Percentiles rank a stretch among this genome's conserved stretches.
These are phyloP conservation scores for Mycena venus DNA, from an alignment of 768 basidiomycete genomes.

Conservation along the genomic window DNA sequence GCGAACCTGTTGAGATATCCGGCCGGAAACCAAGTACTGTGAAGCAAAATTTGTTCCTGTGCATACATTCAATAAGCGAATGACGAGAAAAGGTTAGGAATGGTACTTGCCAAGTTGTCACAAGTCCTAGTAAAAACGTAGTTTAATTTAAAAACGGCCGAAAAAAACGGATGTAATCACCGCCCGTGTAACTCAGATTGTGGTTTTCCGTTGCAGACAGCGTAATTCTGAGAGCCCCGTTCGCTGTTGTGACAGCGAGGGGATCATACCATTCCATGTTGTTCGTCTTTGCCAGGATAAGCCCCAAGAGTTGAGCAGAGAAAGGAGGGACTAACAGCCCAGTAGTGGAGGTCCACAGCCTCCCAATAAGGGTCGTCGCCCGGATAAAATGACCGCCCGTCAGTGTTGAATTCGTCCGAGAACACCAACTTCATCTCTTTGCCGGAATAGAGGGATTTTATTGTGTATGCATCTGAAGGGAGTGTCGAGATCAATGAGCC, in stretches of 20 bases:
- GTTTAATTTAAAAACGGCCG: too few species aligned
- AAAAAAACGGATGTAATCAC: background rate
- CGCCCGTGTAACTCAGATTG: slow-evolving; percentile 68
- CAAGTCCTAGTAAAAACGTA: background rate
- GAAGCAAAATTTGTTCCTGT: slow-evolving; percentile 69
- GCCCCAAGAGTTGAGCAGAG: background rate
- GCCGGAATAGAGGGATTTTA: slow-evolving; percentile 62
- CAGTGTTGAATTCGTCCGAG: slow-evolving; percentile 85
- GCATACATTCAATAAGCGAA: background rate
- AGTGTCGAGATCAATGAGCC: slow-evolving; percentile 80
- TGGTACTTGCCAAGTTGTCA: slow-evolving; percentile 12
- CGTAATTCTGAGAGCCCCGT: slow-evolving; percentile 83
- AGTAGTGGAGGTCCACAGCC: slow-evolving; percentile 51
- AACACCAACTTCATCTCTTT: slow-evolving; percentile 80
- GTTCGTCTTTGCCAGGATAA: slow-evolving; percentile 63
- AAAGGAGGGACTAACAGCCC: background rate
- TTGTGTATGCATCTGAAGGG: slow-evolving; percentile 67
- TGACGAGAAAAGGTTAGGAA: background rate
- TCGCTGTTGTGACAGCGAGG: slow-evolving; percentile 76
- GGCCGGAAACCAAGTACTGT: background rate
- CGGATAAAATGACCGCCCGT: slow-evolving; percentile 50
- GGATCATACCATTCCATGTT: slow-evolving; percentile 87
- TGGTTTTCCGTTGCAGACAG: slow-evolving; percentile 76
- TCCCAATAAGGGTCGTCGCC: slow-evolving; percentile 79
- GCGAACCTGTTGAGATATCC: background rate